Evolutionary conservation across 257 asterid genomes (phyloP).

Genomic region (Vinca minor): DNA sequence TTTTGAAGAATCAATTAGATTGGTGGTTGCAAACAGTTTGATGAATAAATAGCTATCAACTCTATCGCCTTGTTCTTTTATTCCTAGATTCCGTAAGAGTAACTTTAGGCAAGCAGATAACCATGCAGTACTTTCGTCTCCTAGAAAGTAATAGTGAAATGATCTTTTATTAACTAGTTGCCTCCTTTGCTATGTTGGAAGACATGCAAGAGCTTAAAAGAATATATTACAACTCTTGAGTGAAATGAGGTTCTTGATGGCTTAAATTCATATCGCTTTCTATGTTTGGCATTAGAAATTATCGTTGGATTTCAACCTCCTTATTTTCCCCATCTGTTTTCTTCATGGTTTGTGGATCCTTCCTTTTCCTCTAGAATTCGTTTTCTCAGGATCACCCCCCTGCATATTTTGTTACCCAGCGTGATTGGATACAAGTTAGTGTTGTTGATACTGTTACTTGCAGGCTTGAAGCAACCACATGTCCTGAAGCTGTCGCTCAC

Average conservation of each 20-base stretch:
- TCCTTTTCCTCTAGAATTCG: not conserved
- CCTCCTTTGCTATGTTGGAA: not conserved
- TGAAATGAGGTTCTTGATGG: not conserved
- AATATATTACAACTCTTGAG: not conserved
- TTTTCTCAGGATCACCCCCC: not conserved
- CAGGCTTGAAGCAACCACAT: slow-evolving; percentile 58
- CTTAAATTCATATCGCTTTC: not conserved
- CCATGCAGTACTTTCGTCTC: not conserved
- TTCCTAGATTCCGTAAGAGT: not conserved
- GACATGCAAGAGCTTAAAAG: not conserved
- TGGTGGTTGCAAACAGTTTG: not conserved
- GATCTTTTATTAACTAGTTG: not conserved
- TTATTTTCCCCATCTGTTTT: not conserved
- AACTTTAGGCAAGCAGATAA: not conserved
- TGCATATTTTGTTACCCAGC: not conserved
- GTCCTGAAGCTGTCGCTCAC: slow-evolving; percentile 42
- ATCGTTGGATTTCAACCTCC: not conserved
- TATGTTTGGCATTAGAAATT: not conserved
- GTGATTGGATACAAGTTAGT: not conserved
- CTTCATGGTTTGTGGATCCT: not conserved
- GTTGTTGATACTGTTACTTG: not conserved
- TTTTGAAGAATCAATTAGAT: not conserved
- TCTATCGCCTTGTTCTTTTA: not conserved
- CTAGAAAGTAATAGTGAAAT: not conserved
- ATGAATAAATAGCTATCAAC: not conserved